Evolutionary conservation across 2,329 filamentous ascomycete genomes (phyloP), one percentile per base, ranked within the genome.

Genomic region (Paradendryphiella salina): DNA sequence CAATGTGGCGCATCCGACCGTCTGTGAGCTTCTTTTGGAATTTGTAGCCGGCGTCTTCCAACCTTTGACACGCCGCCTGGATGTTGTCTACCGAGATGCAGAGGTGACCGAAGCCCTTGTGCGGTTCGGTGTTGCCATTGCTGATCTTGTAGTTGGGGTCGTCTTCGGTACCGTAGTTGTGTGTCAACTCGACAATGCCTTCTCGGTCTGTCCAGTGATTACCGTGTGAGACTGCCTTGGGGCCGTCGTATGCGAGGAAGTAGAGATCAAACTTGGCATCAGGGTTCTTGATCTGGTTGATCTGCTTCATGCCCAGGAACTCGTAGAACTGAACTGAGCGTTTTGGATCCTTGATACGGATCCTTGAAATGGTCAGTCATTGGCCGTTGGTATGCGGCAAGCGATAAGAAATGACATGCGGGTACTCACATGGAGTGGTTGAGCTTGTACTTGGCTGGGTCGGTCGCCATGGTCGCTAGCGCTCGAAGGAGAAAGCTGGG

Each of bases 21-120:
- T 97, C 93, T 0, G 85, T 85, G 50, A 97, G 79, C 76, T 90
- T 95, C 84, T 97, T 97, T 80, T 97, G 90, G 76, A 97, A 99
- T 57, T 82, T 83, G 77, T 96, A 96, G 0, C 92, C 92, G 5
- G 88, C 91, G 69, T 93, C 88, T 73, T 96, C 90, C 54, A 99
- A 82, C 50, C 92, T 83, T 78, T 91, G 79, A 79, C 94, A 97
- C 2, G 93, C 92, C 3, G 88, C 90, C 76, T 96, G 89, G 57
- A 96, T 87, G 54, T 81, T 80, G 64, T 82, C 79, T 11, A 82
- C 79, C 7, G 75, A 76, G 70, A 97, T 86, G 66, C 89, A 93
- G 17, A 91, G 84, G 73, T 97, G 93, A 3, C 91, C 91, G 69
- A 94, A 80, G 78, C 90, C 73, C 78, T 90, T 87, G 80, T 90